Evolutionary conservation across 2,329 filamentous ascomycete genomes (phyloP), one percentile per base, ranked within the genome.

Genomic region (Calonectria montana): DNA sequence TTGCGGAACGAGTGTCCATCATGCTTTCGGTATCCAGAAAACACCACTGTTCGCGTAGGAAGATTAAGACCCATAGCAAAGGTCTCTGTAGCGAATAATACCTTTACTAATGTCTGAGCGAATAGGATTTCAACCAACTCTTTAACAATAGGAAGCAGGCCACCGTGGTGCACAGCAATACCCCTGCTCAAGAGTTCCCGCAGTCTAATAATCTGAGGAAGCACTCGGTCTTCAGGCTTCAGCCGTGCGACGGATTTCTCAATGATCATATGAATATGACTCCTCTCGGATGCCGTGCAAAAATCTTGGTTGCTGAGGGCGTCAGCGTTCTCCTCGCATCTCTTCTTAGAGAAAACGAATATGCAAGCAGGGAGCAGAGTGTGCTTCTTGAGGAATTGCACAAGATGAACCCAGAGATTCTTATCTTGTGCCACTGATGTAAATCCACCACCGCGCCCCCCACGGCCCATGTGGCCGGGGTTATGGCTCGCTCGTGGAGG

Each of bases 31-130:
- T 97, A 98, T 12, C 97, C 97, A 13, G 97, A 98, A 83, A 99
- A 99, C 2, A 98, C 96, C 0, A 99, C 97, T 0, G 97, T 99
- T 75, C 97, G 91, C 1, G 97, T 99, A 0, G 97, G 97, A 69
- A 99, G 86, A 80, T 99, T 99, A 37, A 99, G 88, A 31, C 97
- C 97, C 96, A 99, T 99, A 41, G 97, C 97, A 83, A 99, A 99
- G 0, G 97, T 99, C 82, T 99, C 97, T 0, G 97, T 99, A 0
- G 97, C 97, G 80, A 99, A 99, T 2, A 99, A 89, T 3, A 99
- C 94, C 84, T 99, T 99, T 70, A 99, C 97, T 67, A 99, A 86
- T 1, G 96, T 97, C 83, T 94, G 95, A 0, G 97, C 96, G 78
- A 99, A 99, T 18, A 99, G 85, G 65, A 99, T 97, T 83, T 99